A percentile compares a stretch with the other conserved stretches of the same genome.
Conservation (phyloP, 2,329 filamentous ascomycete species). For the Diaporthe sp. region DNA sequence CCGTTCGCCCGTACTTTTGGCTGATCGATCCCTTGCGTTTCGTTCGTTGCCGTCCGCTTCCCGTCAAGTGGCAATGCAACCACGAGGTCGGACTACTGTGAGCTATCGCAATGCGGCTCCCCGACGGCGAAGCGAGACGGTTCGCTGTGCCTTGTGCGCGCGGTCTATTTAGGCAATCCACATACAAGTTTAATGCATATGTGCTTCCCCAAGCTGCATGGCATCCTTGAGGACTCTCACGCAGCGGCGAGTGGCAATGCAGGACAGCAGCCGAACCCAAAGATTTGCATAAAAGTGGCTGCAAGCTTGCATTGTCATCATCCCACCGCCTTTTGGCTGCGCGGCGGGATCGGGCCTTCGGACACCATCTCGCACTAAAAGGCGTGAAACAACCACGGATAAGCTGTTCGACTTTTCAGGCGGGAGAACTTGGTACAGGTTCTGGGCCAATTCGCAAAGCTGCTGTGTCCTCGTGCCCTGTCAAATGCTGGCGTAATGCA, state of each 20-base stretch:
- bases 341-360: not conserved
- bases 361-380: conserved; percentile 1
- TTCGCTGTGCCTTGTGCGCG: not conserved
- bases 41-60: not conserved
- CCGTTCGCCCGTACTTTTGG: not conserved
- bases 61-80: conserved; percentile 1
- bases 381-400: conserved; percentile 16
- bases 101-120: conserved; percentile 14
- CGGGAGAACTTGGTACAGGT: not conserved
- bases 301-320: conserved; percentile 6
- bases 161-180: conserved; percentile 18
- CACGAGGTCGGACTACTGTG: not conserved
- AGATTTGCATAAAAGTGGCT: conserved; percentile 21
- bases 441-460: not conserved
- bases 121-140: not conserved
- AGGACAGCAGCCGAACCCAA: not conserved
- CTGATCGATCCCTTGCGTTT: not conserved
- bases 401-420: not conserved
- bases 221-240: not conserved
- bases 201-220: not conserved
- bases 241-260: not conserved
- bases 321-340: conserved; percentile 24
- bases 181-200: not conserved
- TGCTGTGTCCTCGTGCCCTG: conserved; percentile 15
- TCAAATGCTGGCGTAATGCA: conserved; percentile 18